Percentiles rank a stretch among this genome's conserved stretches.
These are phyloP conservation scores for Phaeophleospora eucalypticola DNA, from an alignment of 2,329 filamentous ascomycete genomes.

Conservation along the genomic window DNA sequence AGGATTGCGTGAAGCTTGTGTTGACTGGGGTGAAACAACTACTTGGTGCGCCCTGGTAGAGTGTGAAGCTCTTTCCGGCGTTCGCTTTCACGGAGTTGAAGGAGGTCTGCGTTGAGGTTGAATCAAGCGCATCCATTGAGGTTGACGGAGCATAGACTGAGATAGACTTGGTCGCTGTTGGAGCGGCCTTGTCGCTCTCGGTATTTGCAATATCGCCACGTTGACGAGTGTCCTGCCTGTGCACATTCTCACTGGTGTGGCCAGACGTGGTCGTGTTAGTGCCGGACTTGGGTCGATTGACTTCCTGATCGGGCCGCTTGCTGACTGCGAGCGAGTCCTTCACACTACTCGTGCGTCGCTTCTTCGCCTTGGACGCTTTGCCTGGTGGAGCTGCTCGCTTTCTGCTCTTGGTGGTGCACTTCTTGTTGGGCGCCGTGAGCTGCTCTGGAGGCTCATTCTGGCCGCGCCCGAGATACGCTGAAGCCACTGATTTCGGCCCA, in stretches of 20 bases:
- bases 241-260: no score
- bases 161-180: slow-evolving; percentile 7
- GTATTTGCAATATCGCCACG: slow-evolving; percentile 4
- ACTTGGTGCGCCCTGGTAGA: slow-evolving; percentile 11
- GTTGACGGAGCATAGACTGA: slow-evolving; percentile 15
- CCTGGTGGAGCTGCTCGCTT: slow-evolving; percentile 11
- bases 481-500: slow-evolving; percentile 6
- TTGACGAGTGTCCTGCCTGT: no score
- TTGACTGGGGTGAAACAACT: slow-evolving; percentile 2
- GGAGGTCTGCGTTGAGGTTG: slow-evolving; percentile 19
- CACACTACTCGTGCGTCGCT: slow-evolving; percentile 17
- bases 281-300: no score
- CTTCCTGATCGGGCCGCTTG: not conserved
- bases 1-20: slow-evolving; percentile 4
- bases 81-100: slow-evolving; percentile 13
- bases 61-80: slow-evolving; percentile 11
- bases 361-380: slow-evolving; percentile 3
- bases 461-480: slow-evolving; percentile 14
- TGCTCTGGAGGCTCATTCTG: slow-evolving; percentile 1
- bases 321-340: not conserved
- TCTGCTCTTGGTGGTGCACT: slow-evolving; percentile 12
- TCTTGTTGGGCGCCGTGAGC: slow-evolving; percentile 2
- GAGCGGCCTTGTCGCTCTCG: not conserved
- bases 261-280: no score
- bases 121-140: slow-evolving; percentile 21